Base-by-base conservation (phyloP, 176 grass and related monocot genomes). In the Themeda triandra region DNA sequence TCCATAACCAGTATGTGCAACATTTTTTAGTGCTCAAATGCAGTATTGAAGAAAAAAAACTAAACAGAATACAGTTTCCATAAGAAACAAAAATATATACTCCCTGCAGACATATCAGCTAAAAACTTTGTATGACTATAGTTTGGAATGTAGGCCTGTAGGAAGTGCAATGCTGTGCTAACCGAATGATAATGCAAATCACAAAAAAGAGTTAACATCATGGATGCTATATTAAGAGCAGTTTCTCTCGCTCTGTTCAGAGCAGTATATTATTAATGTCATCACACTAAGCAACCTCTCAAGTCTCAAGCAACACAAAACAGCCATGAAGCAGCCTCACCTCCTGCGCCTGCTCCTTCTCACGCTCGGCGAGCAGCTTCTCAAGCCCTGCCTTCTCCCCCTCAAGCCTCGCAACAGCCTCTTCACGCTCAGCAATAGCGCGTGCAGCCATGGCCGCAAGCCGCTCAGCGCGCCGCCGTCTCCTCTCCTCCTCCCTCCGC, bases 311-410 rank as follows among this genome's bases (percentile, higher is more conserved):
- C 21, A 46, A 41, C 8, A 14, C 32, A 53, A 63, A 42, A 21
- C 63, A 0, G 1, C 13, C 62, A 62, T 40, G 82, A n/a, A 63
- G 24, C 7, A 75, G 69, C 28, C 85, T 84, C 40, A 90, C 96
- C 93, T 95, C 91, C 41, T 90, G 85, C 0, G 93, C 96, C 58
- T 98, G 96, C 80, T 98, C 91, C 91, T 92, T 96, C 86, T 98
- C 93, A 44, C 96, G 86, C 84, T 94, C 90, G 24, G 85, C 83
- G 44, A 98, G 96, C 56, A 98, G 86, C 87, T 92, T 98, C 71
- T 92, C 93, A 25, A 98, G 83, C 59, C 90, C 84, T 6, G 77
- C 76, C 80, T 90, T 95, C 85, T 95, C 93, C 15, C 87, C 90
- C 66, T 95, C 93, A 18, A 95, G 83, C 71, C 65, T 88, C 37